These are phyloP conservation scores for Candida incommunis DNA, from an alignment of 805 yeast genomes.

Conservation along the genomic window DNA sequence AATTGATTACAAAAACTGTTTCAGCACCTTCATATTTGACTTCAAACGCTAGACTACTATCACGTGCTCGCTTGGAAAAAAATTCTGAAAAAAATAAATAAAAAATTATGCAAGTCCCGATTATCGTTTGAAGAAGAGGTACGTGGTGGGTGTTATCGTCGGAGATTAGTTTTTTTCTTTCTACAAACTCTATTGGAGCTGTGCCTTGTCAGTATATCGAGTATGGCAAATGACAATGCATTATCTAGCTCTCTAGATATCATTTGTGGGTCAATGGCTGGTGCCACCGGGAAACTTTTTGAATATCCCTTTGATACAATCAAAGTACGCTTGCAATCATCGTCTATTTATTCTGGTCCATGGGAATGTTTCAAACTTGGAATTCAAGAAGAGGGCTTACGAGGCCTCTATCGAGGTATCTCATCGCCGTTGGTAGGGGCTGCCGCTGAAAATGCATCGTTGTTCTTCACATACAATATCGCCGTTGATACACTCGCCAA, in stretches of 20 bases:
- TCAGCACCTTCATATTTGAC: no score
- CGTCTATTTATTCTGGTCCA: conserved; percentile 45
- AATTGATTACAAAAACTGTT: no score
- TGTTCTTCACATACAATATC: conserved; percentile 36
- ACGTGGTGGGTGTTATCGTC: no score
- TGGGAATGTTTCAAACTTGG: conserved; percentile 52
- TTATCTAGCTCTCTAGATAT: conserved; percentile 10
- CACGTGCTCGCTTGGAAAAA: background rate
- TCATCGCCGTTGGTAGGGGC: conserved; percentile 81
- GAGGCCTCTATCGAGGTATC: conserved; percentile 69
- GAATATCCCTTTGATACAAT: conserved; percentile 92
- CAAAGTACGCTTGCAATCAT: conserved; percentile 73
- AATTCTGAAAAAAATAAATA: background rate
- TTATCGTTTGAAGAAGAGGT: no score
- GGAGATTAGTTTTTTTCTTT: no score
- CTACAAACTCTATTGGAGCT: no score
- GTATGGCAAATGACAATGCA: background rate
- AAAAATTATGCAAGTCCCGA: background rate
- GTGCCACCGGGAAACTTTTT: conserved; percentile 68
- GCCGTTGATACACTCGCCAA: conserved; percentile 12
- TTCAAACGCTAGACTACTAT: no score
- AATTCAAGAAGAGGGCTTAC: conserved; percentile 50
- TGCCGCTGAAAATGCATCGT: conserved; percentile 71
- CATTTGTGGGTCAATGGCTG: conserved; percentile 36
- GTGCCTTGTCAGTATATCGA: no score